Evolutionary conservation across 257 asterid species (phyloP).

Genomic region (Lantana camara): DNA sequence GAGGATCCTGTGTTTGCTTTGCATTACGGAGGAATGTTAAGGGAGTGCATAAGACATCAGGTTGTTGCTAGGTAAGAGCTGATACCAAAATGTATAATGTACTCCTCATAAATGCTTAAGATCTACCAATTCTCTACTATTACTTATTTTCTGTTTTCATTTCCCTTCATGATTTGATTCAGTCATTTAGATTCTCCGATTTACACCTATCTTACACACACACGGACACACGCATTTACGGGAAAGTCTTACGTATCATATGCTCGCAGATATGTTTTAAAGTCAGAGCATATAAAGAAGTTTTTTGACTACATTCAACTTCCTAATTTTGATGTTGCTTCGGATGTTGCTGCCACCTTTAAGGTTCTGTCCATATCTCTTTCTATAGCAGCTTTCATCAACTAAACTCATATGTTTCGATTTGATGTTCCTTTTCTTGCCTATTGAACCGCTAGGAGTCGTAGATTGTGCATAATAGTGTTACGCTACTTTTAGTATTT

Average conservation of each 20-base stretch:
- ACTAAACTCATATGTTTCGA: neutral
- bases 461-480: neutral
- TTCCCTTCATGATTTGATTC: neutral
- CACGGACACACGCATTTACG: too few species aligned
- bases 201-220: neutral
- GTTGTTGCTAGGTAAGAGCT: constrained; percentile 68
- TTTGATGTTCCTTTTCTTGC: neutral
- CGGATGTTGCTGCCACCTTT: constrained; percentile 91
- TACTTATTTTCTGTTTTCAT: neutral
- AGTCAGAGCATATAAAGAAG: constrained; percentile 63
- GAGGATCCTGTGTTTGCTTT: constrained; percentile 73
- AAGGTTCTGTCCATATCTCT: constrained; percentile 49
- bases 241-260: constrained; percentile 1
- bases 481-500: too few species aligned
- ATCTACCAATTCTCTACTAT: neutral
- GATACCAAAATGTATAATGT: neutral
- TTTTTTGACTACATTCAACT: constrained; percentile 78
- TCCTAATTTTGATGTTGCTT: constrained; percentile 91
- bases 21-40: constrained; percentile 87
- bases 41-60: constrained; percentile 93
- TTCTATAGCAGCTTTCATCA: constrained; percentile 15
- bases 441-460: neutral
- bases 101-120: neutral
- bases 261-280: constrained; percentile 62
- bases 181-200: neutral